Evolutionary conservation across 2,329 filamentous ascomycete genomes (phyloP), one percentile per base, ranked within the genome.

Genomic region (Alternaria sp.): DNA sequence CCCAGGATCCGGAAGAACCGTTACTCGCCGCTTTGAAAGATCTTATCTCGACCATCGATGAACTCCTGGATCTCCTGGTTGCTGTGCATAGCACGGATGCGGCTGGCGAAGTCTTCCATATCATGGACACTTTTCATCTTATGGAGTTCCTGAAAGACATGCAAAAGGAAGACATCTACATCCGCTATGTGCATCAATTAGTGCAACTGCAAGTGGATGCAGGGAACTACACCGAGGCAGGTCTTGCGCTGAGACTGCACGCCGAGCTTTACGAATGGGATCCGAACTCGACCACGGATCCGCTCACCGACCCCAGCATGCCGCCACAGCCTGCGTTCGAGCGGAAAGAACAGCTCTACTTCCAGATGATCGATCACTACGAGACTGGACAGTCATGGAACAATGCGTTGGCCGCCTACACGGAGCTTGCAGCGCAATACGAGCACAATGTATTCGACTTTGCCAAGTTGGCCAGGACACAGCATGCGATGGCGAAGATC

Each of bases 131-230:
- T 1, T 83, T 98, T 55, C 89, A 93, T 60, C 84, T 98, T 25
- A 97, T 98, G 94, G 93, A 97, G 71, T 98, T 97, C 81, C 86
- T 98, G 71, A 92, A 94, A 69, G 94, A 97, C 76, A 97, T 97
- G 91, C 92, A 96, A 70, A 97, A 97, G 75, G 94, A 97, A 78
- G 94, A 97, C 74, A 97, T 97, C 61, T 98, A 97, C 79, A 92
- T 97, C 68, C 91, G 94, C 68, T 97, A 98, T 74, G 94, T 98
- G 14, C 95, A 98, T 76, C 94, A 97, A 79, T 86, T 98, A 20
- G 92, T 94, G 3, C 84, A 89, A 43, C 84, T 96, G 12, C 95
- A 98, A 78, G 86, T 87, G 9, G 87, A 90, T 44, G 87, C 91
- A 5, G 86, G 91, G 61, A 96, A 97, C 72, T 88, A 90, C 67